A percentile compares a stretch with the other conserved stretches of the same genome.
Conservation (phyloP, 176 grass and related monocot genomes). For the Thinopyrum elongatum region DNA sequence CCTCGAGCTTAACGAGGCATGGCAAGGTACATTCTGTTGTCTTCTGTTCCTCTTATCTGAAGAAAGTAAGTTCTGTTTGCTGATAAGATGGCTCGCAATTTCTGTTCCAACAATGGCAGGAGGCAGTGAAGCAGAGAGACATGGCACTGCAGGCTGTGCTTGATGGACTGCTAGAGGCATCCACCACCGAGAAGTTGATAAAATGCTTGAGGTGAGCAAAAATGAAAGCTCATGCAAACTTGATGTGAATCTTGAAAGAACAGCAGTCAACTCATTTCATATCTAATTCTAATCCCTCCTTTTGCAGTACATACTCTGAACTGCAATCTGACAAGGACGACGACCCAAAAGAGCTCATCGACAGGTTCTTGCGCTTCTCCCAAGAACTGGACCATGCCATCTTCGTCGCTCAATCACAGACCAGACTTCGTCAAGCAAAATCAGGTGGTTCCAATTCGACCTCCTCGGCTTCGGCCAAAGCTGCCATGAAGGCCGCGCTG, state of each 20-base stretch:
- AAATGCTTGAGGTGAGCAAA: conserved; percentile 66
- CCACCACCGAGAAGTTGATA: conserved; percentile 63
- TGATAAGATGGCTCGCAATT: background rate
- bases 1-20: conserved; percentile 56
- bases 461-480: conserved; percentile 32
- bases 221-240: background rate
- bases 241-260: background rate
- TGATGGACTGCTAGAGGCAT: conserved; percentile 79
- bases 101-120: conserved; percentile 28
- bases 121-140: conserved; percentile 75
- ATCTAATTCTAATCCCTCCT: background rate
- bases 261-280: background rate
- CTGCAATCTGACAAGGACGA: conserved; percentile 73
- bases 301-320: conserved; percentile 67
- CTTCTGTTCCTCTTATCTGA: background rate
- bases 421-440: conserved; percentile 32
- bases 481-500: conserved; percentile 40
- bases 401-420: conserved; percentile 55
- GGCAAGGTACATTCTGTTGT: conserved; percentile 52
- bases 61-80: background rate
- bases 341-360: conserved; percentile 61
- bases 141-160: conserved; percentile 61
- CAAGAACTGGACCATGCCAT: conserved; percentile 58
- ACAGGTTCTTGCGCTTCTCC: conserved; percentile 72
- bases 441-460: conserved; percentile 21